Evolutionary conservation across 371 early-diverging fungal genomes (phyloP).

Genomic region (Circinella umbellata): DNA sequence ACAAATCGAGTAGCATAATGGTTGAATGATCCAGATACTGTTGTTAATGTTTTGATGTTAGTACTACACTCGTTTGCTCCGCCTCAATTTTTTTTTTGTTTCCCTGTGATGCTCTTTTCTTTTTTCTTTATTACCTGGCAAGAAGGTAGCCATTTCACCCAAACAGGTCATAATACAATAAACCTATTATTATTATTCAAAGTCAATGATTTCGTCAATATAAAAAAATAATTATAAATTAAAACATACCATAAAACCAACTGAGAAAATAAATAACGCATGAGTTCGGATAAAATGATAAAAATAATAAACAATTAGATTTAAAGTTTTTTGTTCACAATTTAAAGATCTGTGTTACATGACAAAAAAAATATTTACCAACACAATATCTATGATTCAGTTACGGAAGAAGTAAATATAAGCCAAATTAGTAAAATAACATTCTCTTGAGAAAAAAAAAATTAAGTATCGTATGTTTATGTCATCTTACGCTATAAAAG

Average conservation of each 20-base stretch:
- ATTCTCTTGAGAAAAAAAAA: neutral
- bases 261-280: slow-evolving; percentile 11
- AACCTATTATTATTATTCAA: slow-evolving; percentile 52
- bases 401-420: slow-evolving; percentile 2
- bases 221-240: neutral
- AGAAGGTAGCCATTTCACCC: slow-evolving; percentile 86
- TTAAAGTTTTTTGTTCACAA: slow-evolving; percentile 11
- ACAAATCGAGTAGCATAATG: slow-evolving; percentile 83
- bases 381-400: neutral
- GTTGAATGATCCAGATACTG: slow-evolving; percentile 87
- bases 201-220: neutral
- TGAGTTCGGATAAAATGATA: too few relatives aligned
- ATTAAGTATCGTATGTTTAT: neutral
- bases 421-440: slow-evolving; percentile 1
- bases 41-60: neutral
- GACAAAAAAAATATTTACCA: slow-evolving; percentile 10
- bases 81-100: neutral
- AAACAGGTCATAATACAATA: slow-evolving; percentile 82
- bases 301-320: slow-evolving; percentile 7
- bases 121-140: slow-evolving; percentile 35
- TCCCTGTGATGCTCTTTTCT: too few relatives aligned
- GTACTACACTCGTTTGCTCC: neutral
- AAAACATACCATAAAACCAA: slow-evolving; percentile 46
- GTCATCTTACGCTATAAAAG: slow-evolving; percentile 69
- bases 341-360: slow-evolving; percentile 1